Conservation (phyloP, 345 rosid species). For the Hibiscus mutabilis region DNA sequence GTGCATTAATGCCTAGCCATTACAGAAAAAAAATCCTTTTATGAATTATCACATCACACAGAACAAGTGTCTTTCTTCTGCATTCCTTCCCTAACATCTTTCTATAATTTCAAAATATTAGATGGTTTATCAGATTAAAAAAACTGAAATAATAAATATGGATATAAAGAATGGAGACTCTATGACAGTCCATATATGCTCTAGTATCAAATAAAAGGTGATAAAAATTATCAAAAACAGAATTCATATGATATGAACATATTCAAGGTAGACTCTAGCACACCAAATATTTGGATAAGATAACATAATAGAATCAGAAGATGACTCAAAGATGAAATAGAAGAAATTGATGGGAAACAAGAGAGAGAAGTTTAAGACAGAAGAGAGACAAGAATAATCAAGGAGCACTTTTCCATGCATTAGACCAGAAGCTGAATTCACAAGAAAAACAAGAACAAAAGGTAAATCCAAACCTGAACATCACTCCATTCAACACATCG, state of each 20-base stretch:
- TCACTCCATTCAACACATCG: slow-evolving; percentile 99
- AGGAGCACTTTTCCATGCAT: background rate
- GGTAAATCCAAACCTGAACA: slow-evolving; percentile 55
- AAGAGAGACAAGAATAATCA: background rate
- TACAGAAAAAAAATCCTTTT: background rate
- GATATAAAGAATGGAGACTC: background rate
- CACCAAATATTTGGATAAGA: background rate
- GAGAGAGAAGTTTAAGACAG: background rate
- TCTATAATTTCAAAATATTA: background rate
- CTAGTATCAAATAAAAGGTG: background rate
- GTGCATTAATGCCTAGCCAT: background rate
- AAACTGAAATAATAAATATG: background rate
- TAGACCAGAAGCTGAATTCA: background rate
- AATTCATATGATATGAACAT: background rate
- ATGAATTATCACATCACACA: background rate
- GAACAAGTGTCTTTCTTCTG: background rate
- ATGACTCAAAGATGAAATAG: background rate
- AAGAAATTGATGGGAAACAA: background rate
- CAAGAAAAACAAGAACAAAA: slow-evolving; percentile 6
- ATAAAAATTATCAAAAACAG: background rate
- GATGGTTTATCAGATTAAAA: background rate
- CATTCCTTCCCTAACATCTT: background rate
- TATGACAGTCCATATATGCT: background rate
- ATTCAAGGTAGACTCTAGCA: background rate
- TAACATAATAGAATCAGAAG: background rate